These are phyloP conservation scores for Talaromyces sp. DNA, from an alignment of 2,329 filamentous ascomycete species.

Conservation along the genomic window DNA sequence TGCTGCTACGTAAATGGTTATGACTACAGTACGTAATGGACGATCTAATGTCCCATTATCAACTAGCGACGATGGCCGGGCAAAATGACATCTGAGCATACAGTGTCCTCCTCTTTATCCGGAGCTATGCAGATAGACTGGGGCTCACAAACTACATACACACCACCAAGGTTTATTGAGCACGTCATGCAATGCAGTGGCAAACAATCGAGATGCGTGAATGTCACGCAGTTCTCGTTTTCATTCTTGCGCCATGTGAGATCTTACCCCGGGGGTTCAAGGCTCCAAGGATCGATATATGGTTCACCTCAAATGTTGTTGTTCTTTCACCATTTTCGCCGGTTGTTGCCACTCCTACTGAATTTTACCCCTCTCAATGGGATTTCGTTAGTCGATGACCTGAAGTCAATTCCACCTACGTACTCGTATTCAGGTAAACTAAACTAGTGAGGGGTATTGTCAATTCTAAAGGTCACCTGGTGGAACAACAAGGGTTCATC, in stretches of 20 bases:
- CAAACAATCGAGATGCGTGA: not conserved
- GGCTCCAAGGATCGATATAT: not conserved
- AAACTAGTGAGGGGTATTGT: not conserved
- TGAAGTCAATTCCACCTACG: not conserved
- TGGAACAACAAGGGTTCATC: not conserved
- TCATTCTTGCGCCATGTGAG: not conserved
- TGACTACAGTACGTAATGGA: not conserved
- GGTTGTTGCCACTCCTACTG: not conserved
- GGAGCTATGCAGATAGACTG: not conserved
- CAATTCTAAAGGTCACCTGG: not conserved
- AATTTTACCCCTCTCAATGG: not conserved
- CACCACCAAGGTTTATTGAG: not conserved
- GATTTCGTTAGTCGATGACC: not conserved
- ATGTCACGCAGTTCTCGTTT: not conserved
- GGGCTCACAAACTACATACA: not conserved
- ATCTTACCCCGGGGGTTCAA: not conserved
- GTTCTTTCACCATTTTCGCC: not conserved
- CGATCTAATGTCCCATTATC: not conserved
- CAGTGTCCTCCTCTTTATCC: not conserved
- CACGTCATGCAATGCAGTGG: conserved; percentile 8
- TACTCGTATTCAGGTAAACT: not conserved
- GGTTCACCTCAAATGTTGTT: not conserved
- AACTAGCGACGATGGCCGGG: not conserved
- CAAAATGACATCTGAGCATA: not conserved
- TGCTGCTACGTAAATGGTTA: not conserved